Evolutionary conservation across 345 rosid genomes (phyloP).

Genomic region (Dipteronia sinensis): DNA sequence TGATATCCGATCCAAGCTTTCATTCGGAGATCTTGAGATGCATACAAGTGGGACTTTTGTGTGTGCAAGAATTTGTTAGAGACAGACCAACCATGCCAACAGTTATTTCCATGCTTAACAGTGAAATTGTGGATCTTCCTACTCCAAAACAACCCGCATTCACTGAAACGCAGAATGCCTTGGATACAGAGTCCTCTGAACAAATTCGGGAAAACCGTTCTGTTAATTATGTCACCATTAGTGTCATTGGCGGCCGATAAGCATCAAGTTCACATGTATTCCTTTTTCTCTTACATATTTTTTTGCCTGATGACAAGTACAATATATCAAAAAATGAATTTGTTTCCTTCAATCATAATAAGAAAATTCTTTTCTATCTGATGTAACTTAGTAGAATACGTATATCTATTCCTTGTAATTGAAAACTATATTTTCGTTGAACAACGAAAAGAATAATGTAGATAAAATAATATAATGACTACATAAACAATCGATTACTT

Average conservation of each 20-base stretch:
- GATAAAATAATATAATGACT: too few species aligned
- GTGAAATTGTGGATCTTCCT: not conserved
- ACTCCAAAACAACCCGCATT: not conserved
- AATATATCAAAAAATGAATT: not conserved
- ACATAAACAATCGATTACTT: too few species aligned
- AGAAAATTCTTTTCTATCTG: not conserved
- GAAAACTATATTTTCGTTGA: too few species aligned
- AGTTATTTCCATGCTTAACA: conserved; percentile 26
- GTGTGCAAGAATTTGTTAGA: conserved; percentile 30
- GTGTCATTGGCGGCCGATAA: not conserved
- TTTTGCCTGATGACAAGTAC: not conserved
- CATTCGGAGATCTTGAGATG: conserved; percentile 14
- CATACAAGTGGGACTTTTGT: conserved; percentile 29
- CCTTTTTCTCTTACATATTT: too few species aligned
- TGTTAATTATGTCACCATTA: not conserved
- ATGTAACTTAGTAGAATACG: too few species aligned
- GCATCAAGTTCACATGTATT: too few species aligned
- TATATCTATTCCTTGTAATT: too few species aligned
- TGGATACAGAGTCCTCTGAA: not conserved
- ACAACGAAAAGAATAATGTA: too few species aligned
- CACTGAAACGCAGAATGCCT: not conserved
- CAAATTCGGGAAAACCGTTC: not conserved
- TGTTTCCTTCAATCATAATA: too few species aligned
- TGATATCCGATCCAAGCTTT: not conserved
- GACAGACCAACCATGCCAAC: conserved; percentile 25